Base-by-base conservation (phyloP, 73 alveolate species). In the Loxodes magnus region DNA sequence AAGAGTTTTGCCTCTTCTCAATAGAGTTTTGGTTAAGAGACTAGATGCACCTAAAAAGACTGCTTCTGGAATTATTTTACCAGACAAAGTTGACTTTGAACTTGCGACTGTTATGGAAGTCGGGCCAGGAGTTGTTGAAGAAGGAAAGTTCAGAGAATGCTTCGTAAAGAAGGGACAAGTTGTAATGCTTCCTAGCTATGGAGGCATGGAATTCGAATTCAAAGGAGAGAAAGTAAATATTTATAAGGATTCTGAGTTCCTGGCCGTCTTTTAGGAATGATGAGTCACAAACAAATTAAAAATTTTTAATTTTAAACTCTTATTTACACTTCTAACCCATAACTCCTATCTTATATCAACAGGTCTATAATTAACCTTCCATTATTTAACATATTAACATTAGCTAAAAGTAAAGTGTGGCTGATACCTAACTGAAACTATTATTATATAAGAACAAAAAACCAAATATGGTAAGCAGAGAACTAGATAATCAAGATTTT, bases 71-170 rank as follows among this genome's bases (percentile, higher is more conserved):
- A 73, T 73, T 29, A 16, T 73, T 10, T 36, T 73, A 1, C 71
- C 81, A 29, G 70, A 38, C 19, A 64, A 46, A 23, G 72, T 30
- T 29, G 71, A 54, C 38, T 52, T 48, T 38, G 46, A 55, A 38
- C 28, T 43, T 61, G 87, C 77, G 5, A 52, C 65, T 4, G 87
- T 73, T 28, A 31, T 73, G 61, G 57, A 70, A 10, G 81, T 57
- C 2, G 87, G 87, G 5, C 87, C 87, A 43, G 87, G 87, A 10
- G 29, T 42, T 4, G 60, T n/a, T 34, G 81, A 73, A 7, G 26
- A 73, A 4, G 87, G 87, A 2, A 53, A 54, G 17, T 46, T 46
- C 50, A 31, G 65, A 15, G 57, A 51, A 14, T 41, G 44, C 24
- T 28, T 21, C 27, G 79, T 73, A 29, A 73, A 73, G 37, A 67